phyloP scores from a whole-genome alignment of 805 yeast species.

The Diddensiella transvaalensis region DNA sequence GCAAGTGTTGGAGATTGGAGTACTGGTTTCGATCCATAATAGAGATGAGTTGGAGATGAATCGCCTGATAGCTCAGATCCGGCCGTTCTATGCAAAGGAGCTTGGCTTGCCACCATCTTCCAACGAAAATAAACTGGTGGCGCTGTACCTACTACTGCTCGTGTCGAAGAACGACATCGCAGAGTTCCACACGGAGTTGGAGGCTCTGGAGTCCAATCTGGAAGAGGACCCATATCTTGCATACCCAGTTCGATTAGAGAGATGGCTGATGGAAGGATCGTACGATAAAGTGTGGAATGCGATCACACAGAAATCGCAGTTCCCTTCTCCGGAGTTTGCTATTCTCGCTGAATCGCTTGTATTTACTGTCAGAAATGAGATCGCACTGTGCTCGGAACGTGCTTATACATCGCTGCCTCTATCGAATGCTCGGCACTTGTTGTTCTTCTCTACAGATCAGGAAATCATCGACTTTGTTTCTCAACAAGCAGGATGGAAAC shows the following conservation, averaged over 20 bases:
- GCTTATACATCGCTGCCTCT: conserved; percentile 76
- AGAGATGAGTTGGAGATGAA: conserved; percentile 63
- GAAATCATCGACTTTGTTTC: conserved; percentile 54
- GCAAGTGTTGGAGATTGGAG: conserved; percentile 83
- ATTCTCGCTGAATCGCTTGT: conserved; percentile 73
- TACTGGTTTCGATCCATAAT: conserved; percentile 67
- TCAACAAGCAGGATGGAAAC: conserved; percentile 53
- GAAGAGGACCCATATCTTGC: conserved; percentile 69
- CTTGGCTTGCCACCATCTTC: conserved; percentile 44
- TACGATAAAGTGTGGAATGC: conserved; percentile 87
- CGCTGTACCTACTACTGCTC: conserved; percentile 70
- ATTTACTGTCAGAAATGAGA: conserved; percentile 78
- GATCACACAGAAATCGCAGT: conserved; percentile 49
- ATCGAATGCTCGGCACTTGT: conserved; percentile 73
- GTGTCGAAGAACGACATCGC: conserved; percentile 82
- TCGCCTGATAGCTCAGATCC: conserved; percentile 67
- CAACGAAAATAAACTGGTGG: conserved; percentile 68
- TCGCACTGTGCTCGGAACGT: conserved; percentile 76
- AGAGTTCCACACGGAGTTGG: conserved; percentile 86
- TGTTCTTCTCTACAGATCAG: conserved; percentile 62
- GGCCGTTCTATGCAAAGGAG: conserved; percentile 62
- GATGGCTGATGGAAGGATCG: conserved; percentile 94
- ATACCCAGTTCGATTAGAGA: conserved; percentile 86
- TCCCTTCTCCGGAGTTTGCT: conserved; percentile 66
- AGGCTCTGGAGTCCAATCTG: conserved; percentile 57